A percentile compares a stretch with the other conserved stretches of the same genome.
These are phyloP conservation scores for Paspalum vaginatum DNA, from an alignment of 176 grass and related monocot species.

Conservation along the genomic window DNA sequence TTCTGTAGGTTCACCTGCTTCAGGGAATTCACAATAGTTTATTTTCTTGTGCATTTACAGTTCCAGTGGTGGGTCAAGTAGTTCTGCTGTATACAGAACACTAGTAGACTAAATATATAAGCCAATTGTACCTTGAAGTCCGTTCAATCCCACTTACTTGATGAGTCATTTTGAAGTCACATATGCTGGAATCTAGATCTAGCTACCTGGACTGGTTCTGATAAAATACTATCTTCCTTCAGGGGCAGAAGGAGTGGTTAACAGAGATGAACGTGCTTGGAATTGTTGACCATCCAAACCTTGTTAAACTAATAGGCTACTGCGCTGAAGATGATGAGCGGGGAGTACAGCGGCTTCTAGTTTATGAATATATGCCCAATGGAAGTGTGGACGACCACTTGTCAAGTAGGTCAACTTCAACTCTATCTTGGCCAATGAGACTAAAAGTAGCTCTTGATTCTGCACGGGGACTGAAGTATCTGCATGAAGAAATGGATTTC, in stretches of 20 bases:
- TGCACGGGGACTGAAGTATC: constrained; percentile 77
- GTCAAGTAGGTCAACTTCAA: constrained; percentile 63
- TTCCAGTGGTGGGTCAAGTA: not conserved
- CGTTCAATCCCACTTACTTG: constrained; percentile 15
- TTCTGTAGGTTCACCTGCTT: not conserved
- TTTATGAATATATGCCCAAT: constrained; percentile 97
- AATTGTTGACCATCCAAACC: constrained; percentile 87
- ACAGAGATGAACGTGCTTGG: constrained; percentile 98
- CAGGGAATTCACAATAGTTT: not conserved
- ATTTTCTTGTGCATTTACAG: not conserved
- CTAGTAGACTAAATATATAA: not conserved
- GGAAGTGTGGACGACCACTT: constrained; percentile 93
- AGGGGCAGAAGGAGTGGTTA: constrained; percentile 99
- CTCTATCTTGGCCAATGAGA: constrained; percentile 91
- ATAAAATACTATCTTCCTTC: constrained; percentile 42
- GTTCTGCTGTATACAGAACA: not conserved
- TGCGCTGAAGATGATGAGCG: constrained; percentile 94
- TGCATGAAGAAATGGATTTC: constrained; percentile 98
- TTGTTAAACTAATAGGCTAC: constrained; percentile 97
- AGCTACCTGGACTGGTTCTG: constrained; percentile 11
- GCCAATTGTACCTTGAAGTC: not conserved
- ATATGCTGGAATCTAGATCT: constrained; percentile 28
- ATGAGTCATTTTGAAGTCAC: constrained; percentile 21
- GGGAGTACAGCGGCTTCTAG: constrained; percentile 83
- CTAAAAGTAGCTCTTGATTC: constrained; percentile 87